Evolutionary conservation across 192 early-diverging fungal genomes (phyloP), one percentile per base, ranked within the genome.

Genomic region (Kappamyces sp.): DNA sequence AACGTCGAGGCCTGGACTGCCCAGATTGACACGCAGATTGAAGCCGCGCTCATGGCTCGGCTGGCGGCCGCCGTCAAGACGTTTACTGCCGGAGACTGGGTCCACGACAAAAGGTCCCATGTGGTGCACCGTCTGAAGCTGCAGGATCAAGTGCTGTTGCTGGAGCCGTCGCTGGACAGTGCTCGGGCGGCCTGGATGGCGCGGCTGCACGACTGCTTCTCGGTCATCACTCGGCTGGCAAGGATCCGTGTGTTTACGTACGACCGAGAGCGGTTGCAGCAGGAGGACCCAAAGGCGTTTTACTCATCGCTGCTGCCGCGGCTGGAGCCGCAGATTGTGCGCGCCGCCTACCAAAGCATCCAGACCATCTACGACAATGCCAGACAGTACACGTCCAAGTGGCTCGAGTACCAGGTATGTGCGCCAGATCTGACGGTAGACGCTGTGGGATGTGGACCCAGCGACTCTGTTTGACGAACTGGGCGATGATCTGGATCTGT

Each of bases 401-500:
- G 97, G 97, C 78, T 98, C 12, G 89, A 90, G 57, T 98, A 98
- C 76, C 97, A 99, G 66, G 22, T 22, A 22, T 22, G 22, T 22
- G 22, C 22, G 22, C 22, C 22, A 22, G 22, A 22, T 22, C 22
- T 22, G 22, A 22, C 22, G 22, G 22, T 22, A 22, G 22, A 90
- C 89, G 4, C 80, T 99, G 38, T 99, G 96, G 96, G 97, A 99
- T 69, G 76, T 98, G 41, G 93, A 97, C 63, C 77, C 84, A 0
- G 85, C 87, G 64, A 78, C 86, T 47, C 87, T 99, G 14, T 88
- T 86, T 60, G 68, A 78, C 41, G 74, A 78, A 32, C 79, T 99
- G 30, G 92, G 91, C 32, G 88, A 93, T 31, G 88, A 99, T 60
- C 73, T 99, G 58, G 63, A 66, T 12, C 80, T 84, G 45, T 99